Percentiles rank a stretch among this genome's conserved stretches.
Conservation (phyloP, 768 basidiomycete genomes). For the Hygrophorus pudorinus region DNA sequence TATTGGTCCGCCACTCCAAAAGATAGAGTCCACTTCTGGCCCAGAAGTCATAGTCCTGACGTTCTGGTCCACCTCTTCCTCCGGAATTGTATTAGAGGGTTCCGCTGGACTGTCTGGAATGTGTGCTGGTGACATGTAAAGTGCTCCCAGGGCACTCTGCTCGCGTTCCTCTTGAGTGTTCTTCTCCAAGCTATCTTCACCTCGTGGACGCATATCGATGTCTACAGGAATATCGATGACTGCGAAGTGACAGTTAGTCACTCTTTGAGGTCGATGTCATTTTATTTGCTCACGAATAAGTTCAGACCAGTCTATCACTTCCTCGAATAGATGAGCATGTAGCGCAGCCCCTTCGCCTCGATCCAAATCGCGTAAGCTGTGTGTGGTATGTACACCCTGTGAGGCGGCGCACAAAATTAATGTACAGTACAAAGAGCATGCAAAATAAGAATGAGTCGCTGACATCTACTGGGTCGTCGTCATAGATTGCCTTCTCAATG, state of each 20-base stretch:
- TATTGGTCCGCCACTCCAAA: constrained; percentile 44
- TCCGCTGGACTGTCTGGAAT: constrained; percentile 77
- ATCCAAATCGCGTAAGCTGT: constrained; percentile 79
- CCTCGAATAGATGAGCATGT: constrained; percentile 77
- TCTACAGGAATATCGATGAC: constrained; percentile 56
- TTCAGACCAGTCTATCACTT: constrained; percentile 79
- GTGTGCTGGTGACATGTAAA: constrained; percentile 60
- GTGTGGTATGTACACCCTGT: constrained; percentile 64
- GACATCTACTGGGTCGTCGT: constrained; percentile 83
- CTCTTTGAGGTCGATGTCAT: constrained; percentile 2
- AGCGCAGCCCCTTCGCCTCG: constrained; percentile 80
- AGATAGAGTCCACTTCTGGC: constrained; percentile 52
- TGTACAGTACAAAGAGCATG: constrained; percentile 33
- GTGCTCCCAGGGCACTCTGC: constrained; percentile 61
- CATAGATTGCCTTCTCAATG: constrained; percentile 83
- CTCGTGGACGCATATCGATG: constrained; percentile 44
- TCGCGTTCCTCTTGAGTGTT: constrained; percentile 67
- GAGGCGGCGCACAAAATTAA: constrained; percentile 32
- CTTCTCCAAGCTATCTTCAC: constrained; percentile 62
- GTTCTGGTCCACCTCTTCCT: constrained; percentile 60
- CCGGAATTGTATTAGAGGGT: constrained; percentile 45
- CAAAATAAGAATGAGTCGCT: constrained; percentile 40
- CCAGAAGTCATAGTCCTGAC: constrained; percentile 61
- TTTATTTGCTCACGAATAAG: constrained; percentile 55
- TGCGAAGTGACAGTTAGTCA: constrained; percentile 19